These are phyloP conservation scores for Aspergillus bertholletiae DNA, from an alignment of 495 filamentous ascomycete species.

Conservation along the genomic window DNA sequence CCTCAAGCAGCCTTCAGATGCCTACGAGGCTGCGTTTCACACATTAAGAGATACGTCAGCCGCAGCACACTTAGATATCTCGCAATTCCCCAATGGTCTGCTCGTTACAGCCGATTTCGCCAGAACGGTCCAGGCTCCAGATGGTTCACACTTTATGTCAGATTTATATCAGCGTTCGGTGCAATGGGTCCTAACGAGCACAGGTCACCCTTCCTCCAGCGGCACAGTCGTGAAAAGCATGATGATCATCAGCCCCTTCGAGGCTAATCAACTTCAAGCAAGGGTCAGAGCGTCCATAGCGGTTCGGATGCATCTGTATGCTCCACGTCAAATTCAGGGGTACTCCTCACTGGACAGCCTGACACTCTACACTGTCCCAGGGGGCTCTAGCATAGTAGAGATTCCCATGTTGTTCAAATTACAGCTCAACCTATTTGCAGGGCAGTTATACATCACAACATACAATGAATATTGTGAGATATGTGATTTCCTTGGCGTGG, in stretches of 20 bases:
- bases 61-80: constrained; percentile 1
- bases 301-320: constrained; percentile 45
- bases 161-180: constrained; percentile 7
- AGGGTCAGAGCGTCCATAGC: constrained; percentile 23
- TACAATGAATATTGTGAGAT: constrained; percentile 8
- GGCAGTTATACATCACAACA: constrained; percentile 5
- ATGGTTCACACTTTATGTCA: not conserved
- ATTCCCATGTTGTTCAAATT: too few relatives aligned
- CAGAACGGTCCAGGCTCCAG: not conserved
- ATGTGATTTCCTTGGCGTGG: constrained; percentile 8
- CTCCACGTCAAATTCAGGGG: not conserved
- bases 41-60: constrained; percentile 6
- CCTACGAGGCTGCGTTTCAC: constrained; percentile 4
- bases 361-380: not conserved
- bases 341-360: not conserved
- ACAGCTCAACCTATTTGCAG: constrained; percentile 12
- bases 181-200: constrained; percentile 18
- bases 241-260: constrained; percentile 60
- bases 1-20: not conserved
- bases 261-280: constrained; percentile 52
- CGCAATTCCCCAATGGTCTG: constrained; percentile 3
- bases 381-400: not conserved
- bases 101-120: constrained; percentile 8
- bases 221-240: constrained; percentile 21
- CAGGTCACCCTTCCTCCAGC: constrained; percentile 2